Conservation (phyloP, 179 eudicot genomes). For the Gypsophila paniculata region DNA sequence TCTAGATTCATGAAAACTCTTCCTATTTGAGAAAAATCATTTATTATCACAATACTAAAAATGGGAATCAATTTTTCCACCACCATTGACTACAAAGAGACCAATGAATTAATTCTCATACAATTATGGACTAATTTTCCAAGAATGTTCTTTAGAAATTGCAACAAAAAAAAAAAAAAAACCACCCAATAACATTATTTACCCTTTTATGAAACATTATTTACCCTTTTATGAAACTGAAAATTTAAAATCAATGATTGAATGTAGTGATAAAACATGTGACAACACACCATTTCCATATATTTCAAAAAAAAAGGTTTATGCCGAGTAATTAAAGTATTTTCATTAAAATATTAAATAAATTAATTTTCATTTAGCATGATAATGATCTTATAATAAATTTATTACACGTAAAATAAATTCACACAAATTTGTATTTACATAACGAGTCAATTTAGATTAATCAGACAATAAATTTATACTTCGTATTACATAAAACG, state of each 20-base stretch:
- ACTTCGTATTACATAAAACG: neutral
- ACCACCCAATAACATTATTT: constrained; percentile 4
- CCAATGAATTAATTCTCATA: neutral
- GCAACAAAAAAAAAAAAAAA: constrained; percentile 4
- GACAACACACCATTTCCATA: neutral
- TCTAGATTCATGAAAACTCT: neutral
- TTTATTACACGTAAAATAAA: neutral
- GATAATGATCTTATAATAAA: neutral
- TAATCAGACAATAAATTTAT: neutral
- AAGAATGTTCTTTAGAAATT: neutral
- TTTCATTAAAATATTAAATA: too few relatives aligned
- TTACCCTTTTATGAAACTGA: neutral
- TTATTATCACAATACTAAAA: neutral
- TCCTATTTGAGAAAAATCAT: neutral
- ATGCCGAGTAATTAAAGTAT: too few relatives aligned
- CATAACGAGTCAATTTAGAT: neutral
- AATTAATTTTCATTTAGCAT: too few relatives aligned
- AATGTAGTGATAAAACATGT: neutral
- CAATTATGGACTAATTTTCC: neutral
- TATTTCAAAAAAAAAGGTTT: neutral
- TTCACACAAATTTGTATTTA: too few relatives aligned
- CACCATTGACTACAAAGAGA: neutral
- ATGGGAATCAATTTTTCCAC: neutral
- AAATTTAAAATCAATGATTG: neutral
- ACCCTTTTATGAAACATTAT: neutral